Evolutionary conservation across 352 stramenopile species (phyloP).

Genomic region (Globisporangium alternatum): DNA sequence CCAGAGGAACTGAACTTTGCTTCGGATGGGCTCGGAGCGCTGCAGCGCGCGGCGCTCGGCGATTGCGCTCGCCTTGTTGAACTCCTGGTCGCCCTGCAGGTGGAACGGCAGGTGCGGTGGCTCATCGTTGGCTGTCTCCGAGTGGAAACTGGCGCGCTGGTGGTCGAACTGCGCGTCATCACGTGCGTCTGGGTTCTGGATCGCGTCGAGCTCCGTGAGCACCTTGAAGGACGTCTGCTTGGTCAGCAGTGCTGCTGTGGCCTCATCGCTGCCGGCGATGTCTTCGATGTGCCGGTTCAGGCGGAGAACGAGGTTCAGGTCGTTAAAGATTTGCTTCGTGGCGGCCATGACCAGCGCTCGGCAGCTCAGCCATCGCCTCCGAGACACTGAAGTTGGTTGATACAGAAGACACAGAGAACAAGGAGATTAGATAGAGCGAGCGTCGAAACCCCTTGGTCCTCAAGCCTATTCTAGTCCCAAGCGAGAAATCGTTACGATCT

Average conservation of each 20-base stretch:
- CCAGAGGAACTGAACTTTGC: slow-evolving; percentile 64
- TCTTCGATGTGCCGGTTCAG: slow-evolving; percentile 70
- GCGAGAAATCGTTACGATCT: no score
- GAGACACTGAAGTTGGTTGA: neutral
- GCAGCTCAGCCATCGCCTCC: neutral
- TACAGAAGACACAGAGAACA: neutral
- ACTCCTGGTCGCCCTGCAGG: slow-evolving; percentile 61
- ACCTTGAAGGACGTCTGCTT: slow-evolving; percentile 67
- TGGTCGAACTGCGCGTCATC: slow-evolving; percentile 70
- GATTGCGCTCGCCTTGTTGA: slow-evolving; percentile 63
- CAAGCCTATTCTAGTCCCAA: no score
- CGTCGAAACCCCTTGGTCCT: neutral
- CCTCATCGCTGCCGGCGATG: slow-evolving; percentile 24
- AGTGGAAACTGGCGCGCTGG: slow-evolving; percentile 37
- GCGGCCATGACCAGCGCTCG: slow-evolving; percentile 14
- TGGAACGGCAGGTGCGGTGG: slow-evolving; percentile 60
- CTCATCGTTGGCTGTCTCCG: slow-evolving; percentile 3
- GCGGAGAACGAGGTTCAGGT: slow-evolving; percentile 65
- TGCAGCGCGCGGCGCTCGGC: slow-evolving; percentile 49
- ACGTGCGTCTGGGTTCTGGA: slow-evolving; percentile 39
- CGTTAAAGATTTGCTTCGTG: slow-evolving; percentile 66
- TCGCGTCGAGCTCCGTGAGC: slow-evolving; percentile 53
- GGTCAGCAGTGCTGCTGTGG: slow-evolving; percentile 22
- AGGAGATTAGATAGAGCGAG: neutral
- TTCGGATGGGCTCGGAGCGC: slow-evolving; percentile 39